phyloP scores from a whole-genome alignment of 345 rosid species.

The Eucalyptus brandiana region DNA sequence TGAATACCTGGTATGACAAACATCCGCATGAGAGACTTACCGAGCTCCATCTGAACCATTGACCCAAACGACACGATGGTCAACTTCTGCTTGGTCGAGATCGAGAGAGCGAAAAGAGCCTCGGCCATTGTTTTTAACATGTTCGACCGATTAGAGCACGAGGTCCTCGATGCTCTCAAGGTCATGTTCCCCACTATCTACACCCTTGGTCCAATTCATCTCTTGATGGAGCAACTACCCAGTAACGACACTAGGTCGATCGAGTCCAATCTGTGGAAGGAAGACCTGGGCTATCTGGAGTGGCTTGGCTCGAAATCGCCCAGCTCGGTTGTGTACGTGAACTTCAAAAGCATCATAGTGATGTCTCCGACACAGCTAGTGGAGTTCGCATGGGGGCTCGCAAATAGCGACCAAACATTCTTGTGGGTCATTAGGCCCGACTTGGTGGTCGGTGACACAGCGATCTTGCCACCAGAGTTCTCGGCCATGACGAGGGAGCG shows the following conservation, averaged over 20 bases:
- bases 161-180: slow-evolving; percentile 5
- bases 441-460: background rate
- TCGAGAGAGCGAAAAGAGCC: slow-evolving; percentile 13
- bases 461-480: background rate
- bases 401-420: background rate
- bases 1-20: slow-evolving; percentile 32
- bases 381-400: background rate
- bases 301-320: background rate
- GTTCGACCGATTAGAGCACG: slow-evolving; percentile 28
- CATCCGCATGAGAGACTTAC: slow-evolving; percentile 26
- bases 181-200: slow-evolving; percentile 22
- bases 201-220: background rate
- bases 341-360: background rate
- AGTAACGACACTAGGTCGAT: too few relatives aligned
- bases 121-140: slow-evolving; percentile 41
- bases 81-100: background rate
- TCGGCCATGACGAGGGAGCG: background rate
- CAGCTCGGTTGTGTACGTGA: background rate
- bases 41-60: slow-evolving; percentile 24
- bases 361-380: background rate
- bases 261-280: background rate
- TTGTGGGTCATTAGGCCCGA: background rate
- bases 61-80: slow-evolving; percentile 13
- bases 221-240: too few relatives aligned
- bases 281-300: background rate